phyloP scores from a whole-genome alignment of 140 eudicot genomes.

The Oenanthe javanica region DNA sequence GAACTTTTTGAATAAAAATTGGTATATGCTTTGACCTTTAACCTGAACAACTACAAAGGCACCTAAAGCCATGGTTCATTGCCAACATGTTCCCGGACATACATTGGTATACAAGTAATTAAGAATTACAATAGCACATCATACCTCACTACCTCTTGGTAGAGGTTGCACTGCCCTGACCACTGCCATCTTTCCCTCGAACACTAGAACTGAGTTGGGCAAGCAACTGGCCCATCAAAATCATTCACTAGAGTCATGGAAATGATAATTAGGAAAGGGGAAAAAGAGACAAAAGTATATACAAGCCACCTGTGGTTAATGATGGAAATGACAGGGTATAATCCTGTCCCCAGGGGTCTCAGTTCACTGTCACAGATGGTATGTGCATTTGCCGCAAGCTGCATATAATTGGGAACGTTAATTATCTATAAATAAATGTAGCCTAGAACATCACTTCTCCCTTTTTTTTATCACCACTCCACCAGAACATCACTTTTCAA shows the following conservation, averaged over 20 bases:
- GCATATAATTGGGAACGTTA: conserved; percentile 18
- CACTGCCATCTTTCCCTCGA: conserved; percentile 77
- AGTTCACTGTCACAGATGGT: conserved; percentile 86
- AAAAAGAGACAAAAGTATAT: not conserved
- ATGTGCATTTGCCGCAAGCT: conserved; percentile 97
- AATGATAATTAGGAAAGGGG: conserved; percentile 2
- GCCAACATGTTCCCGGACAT: not conserved
- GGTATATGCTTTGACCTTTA: not conserved
- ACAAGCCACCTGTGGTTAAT: conserved; percentile 78
- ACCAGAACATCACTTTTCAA: not conserved
- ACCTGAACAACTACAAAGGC: not conserved
- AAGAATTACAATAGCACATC: conserved; percentile 5
- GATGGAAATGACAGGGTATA: conserved; percentile 73
- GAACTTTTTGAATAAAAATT: not conserved
- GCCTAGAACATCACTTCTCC: too few relatives aligned
- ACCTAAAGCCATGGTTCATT: not conserved
- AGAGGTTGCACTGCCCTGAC: conserved; percentile 77
- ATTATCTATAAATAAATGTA: not conserved
- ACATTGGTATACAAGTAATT: not conserved
- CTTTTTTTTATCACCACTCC: too few relatives aligned
- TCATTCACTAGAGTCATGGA: not conserved
- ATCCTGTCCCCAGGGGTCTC: conserved; percentile 87
- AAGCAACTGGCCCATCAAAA: conserved; percentile 62
- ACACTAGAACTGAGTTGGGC: conserved; percentile 85
- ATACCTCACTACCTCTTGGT: conserved; percentile 93